phyloP scores from a whole-genome alignment of 352 stramenopile genomes.

The Pythium rishiriense region DNA sequence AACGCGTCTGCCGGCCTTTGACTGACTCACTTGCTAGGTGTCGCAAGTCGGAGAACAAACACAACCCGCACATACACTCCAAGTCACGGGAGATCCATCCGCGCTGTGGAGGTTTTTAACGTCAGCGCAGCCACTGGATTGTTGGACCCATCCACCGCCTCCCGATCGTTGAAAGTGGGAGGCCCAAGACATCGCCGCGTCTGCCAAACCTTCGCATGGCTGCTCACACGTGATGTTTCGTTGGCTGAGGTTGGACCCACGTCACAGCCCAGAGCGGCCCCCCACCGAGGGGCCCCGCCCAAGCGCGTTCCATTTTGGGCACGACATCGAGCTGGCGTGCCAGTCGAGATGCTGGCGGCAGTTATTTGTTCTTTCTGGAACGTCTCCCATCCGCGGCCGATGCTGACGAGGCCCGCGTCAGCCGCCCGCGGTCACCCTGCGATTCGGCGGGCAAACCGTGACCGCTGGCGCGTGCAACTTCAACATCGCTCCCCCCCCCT shows the following conservation, averaged over 20 bases:
- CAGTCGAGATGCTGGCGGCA: neutral
- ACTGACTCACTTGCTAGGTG: neutral
- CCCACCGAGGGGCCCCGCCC: neutral
- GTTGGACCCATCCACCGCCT: neutral
- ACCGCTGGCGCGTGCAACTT: constrained; percentile 1
- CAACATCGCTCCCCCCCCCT: constrained; percentile 3
- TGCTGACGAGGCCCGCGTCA: constrained; percentile 19
- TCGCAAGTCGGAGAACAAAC: too few species aligned
- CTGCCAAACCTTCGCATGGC: neutral
- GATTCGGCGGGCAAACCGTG: constrained; percentile 2
- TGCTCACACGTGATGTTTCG: neutral
- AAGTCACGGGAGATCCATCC: too few species aligned
- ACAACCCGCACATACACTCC: too few species aligned
- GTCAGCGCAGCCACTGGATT: constrained; percentile 13
- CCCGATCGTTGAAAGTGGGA: constrained; percentile 8
- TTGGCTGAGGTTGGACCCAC: neutral
- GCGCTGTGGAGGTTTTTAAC: too few species aligned
- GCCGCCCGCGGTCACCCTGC: neutral
- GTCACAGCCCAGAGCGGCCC: neutral
- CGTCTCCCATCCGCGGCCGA: neutral
- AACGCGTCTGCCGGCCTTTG: neutral
- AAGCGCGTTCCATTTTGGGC: neutral
- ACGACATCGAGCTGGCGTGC: constrained; percentile 1
- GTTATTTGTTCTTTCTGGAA: neutral
- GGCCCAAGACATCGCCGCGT: neutral